Percentiles rank a stretch among this genome's conserved stretches.
Evolutionary conservation across 1,284 basidiomycete genomes (phyloP).

Genomic region (Rhodotorula sp.): DNA sequence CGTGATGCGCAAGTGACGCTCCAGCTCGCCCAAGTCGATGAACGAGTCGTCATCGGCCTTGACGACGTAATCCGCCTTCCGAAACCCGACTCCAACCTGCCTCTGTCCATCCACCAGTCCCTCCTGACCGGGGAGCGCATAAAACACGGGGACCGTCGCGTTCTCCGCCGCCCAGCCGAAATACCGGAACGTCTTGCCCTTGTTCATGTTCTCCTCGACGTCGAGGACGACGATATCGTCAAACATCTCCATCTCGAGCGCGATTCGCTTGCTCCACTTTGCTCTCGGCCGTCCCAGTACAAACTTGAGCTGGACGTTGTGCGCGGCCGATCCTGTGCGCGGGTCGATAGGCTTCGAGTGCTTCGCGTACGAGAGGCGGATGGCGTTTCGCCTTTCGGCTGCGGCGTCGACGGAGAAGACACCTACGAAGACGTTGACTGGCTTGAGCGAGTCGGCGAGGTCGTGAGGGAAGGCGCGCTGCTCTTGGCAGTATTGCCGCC

Average conservation of each 20-base stretch:
- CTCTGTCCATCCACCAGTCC: conserved; percentile 8
- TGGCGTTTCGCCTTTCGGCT: conserved; percentile 80
- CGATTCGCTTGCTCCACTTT: conserved; percentile 73
- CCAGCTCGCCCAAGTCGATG: conserved; percentile 87
- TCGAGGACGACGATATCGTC: conserved; percentile 86
- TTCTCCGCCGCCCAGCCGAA: conserved; percentile 86
- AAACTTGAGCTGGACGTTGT: conserved; percentile 85
- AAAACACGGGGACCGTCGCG: conserved; percentile 75
- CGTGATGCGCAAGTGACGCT: conserved; percentile 74
- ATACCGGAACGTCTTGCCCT: conserved; percentile 78
- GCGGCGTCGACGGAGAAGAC: conserved; percentile 87
- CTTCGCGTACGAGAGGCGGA: conserved; percentile 83
- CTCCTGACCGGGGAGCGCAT: conserved; percentile 36
- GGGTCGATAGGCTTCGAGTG: conserved; percentile 55
- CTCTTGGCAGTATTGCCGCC: conserved; percentile 77
- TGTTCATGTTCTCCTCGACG: conserved; percentile 85
- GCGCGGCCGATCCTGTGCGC: conserved; percentile 50
- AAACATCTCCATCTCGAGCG: conserved; percentile 87
- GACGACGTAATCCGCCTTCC: conserved; percentile 74
- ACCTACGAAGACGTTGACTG: conserved; percentile 84
- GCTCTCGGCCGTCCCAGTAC: conserved; percentile 81
- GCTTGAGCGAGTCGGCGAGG: conserved; percentile 65
- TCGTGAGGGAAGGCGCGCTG: conserved; percentile 51
- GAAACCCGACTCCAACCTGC: conserved; percentile 58
- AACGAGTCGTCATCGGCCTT: conserved; percentile 95